Base-by-base conservation (phyloP, 2,329 filamentous ascomycete genomes). In the Elsinoe australis region DNA sequence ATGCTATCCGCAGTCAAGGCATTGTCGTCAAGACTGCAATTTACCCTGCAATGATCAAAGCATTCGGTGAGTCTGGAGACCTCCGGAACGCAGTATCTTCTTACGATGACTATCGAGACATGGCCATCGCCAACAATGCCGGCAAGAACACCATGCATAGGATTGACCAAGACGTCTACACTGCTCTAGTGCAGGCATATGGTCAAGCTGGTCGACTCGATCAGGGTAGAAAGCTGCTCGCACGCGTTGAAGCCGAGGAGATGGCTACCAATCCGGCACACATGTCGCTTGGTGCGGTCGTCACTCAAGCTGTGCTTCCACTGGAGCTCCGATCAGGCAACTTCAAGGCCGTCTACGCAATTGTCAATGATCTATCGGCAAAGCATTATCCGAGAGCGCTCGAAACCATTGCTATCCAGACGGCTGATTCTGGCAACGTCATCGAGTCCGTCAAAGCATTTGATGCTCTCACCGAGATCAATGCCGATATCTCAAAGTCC, bases 31-130 rank as follows among this genome's bases (percentile, higher is more conserved):
- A 83, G 51, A 83, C 87, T 4, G 80, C 83, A 36, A 86, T 90
- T 46, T 96, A 95, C 67, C 85, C 88, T 1, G 78, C 83, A 14
- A 95, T 98, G 86, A 95, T 98, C 63, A 82, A 85, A n/a, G 88
- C 89, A 0, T 96, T 95, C 61, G 87, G 87, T 52, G 77, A 78
- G 33, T 78, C 77, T 8, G 85, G 88, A 42, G 88, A 96, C 62
- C 70, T 96, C 35, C 75, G 82, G 58, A 94, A 85, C 57, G 92
- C 89, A 15, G 86, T 96, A 5, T 88, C 95, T 64, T 88, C 87
- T 67, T 98, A 95, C 69, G 90, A 94, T 55, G 87, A 95, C 67
- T 96, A 96, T 73, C 87, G 87, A 61, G 78, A 80, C 36, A 73
- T 95, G 33, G 89, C 90, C n/a, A 79, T 96, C 46, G 81, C 83